Conservation (phyloP, 1,284 basidiomycete genomes). For the Ustilago sp. region DNA sequence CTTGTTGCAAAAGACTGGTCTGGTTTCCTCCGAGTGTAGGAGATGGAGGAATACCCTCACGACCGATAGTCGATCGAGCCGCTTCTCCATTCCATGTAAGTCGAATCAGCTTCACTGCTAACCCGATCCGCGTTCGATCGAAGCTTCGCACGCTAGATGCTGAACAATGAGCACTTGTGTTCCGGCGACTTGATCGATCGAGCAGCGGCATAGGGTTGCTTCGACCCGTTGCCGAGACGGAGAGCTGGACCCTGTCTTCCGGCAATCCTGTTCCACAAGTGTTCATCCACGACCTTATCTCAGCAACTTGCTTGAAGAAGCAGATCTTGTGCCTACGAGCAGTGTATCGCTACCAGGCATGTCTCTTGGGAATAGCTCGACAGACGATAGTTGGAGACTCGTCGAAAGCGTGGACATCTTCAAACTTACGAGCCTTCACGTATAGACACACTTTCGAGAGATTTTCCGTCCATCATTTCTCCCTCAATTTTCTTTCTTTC, state of each 20-base stretch:
- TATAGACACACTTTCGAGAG: neutral
- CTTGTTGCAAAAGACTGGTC: neutral
- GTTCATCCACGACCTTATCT: too few species aligned
- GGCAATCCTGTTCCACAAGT: neutral
- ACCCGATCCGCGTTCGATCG: neutral
- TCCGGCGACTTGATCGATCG: conserved; percentile 8
- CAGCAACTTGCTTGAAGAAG: too few species aligned
- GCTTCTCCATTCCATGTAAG: neutral
- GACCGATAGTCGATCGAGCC: neutral
- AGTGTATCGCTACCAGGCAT: neutral
- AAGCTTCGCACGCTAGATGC: neutral
- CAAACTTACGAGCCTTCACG: neutral
- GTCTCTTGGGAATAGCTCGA: neutral
- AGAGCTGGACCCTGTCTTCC: conserved; percentile 1
- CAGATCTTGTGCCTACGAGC: too few species aligned
- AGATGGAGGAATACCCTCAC: too few species aligned
- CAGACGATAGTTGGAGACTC: neutral
- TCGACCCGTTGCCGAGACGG: neutral
- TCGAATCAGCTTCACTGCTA: neutral
- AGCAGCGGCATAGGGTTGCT: neutral
- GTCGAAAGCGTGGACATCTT: neutral
- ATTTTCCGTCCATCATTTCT: neutral
- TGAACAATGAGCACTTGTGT: neutral
- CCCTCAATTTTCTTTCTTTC: neutral
- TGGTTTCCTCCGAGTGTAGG: neutral